Evolutionary conservation across 345 rosid species (phyloP).

Genomic region (Durio zibethinus): DNA sequence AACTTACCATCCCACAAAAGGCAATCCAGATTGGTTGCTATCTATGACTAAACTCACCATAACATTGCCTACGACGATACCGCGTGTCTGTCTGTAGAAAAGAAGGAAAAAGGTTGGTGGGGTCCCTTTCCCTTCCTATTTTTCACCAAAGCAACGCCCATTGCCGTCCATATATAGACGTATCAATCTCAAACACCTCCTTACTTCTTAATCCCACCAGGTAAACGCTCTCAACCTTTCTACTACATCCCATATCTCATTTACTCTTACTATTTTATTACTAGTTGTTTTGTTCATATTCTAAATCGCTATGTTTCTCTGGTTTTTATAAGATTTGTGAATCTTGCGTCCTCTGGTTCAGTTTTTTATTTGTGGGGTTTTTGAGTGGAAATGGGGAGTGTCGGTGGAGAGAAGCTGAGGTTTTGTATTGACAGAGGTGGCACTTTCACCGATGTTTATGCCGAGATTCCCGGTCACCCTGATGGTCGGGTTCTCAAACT

Average conservation of each 20-base stretch:
- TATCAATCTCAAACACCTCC: neutral
- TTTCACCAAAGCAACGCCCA: neutral
- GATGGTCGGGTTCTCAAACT: constrained; percentile 80
- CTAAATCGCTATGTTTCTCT: neutral
- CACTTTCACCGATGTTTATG: constrained; percentile 94
- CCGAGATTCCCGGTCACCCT: constrained; percentile 76
- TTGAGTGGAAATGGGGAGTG: constrained; percentile 39
- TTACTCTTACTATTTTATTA: neutral
- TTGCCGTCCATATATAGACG: neutral
- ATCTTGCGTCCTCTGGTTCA: neutral
- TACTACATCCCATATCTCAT: neutral
- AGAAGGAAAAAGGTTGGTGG: neutral
- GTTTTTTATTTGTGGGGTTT: neutral
- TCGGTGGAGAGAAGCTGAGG: constrained; percentile 51
- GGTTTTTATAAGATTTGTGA: neutral
- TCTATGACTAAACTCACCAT: neutral
- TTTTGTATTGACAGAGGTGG: constrained; percentile 97
- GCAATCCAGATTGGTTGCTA: neutral
- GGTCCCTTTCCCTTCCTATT: neutral
- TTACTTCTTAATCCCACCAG: neutral
- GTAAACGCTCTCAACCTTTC: neutral
- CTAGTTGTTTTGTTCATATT: neutral
- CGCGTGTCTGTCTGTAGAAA: neutral
- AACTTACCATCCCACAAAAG: neutral
- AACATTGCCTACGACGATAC: neutral